A percentile compares a stretch with the other conserved stretches of the same genome.
Evolutionary conservation across 768 basidiomycete genomes (phyloP).

Genomic region (Leccinum boreale): DNA sequence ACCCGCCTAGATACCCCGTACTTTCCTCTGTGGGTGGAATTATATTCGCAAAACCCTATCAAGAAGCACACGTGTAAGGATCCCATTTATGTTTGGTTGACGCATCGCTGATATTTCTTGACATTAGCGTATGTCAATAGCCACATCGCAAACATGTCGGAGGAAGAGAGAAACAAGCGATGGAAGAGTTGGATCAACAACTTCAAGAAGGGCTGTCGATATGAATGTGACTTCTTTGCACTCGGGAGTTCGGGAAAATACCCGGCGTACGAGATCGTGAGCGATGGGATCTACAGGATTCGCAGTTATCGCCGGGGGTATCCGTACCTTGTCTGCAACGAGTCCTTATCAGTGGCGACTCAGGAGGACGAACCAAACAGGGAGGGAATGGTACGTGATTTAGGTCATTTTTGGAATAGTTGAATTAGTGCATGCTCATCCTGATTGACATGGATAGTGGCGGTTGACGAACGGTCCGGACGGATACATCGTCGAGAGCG

Average conservation of each 20-base stretch:
- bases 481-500: constrained; percentile 1
- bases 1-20: background rate
- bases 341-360: background rate
- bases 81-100: background rate
- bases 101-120: background rate
- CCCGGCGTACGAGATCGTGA: constrained; percentile 1
- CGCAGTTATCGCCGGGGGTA: constrained; percentile 2
- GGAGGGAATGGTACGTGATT: background rate
- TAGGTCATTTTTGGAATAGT: background rate
- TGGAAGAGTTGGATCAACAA: background rate
- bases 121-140: background rate
- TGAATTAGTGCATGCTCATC: background rate
- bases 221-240: background rate
- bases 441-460: background rate
- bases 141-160: background rate
- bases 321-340: background rate
- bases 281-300: background rate
- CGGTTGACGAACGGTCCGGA: background rate
- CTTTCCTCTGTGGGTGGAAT: background rate
- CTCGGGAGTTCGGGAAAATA: background rate
- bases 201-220: background rate
- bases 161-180: background rate
- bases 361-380: background rate
- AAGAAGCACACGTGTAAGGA: background rate
- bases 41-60: background rate